Evolutionary conservation across 2,329 filamentous ascomycete species (phyloP).

Genomic region (Diaporthe citriasiana): DNA sequence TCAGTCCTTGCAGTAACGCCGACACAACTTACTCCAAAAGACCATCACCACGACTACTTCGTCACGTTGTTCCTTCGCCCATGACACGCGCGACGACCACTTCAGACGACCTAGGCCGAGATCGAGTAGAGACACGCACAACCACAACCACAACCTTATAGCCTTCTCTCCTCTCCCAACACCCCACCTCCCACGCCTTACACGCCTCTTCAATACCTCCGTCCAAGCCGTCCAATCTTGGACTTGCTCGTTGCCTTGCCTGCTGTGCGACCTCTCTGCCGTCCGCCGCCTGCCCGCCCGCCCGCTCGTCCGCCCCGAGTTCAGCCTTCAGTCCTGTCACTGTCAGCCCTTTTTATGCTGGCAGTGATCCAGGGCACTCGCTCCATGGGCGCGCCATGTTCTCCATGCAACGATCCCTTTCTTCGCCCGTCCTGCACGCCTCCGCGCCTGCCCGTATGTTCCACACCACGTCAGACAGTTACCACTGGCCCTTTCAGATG

Average conservation of each 20-base stretch:
- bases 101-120: not conserved
- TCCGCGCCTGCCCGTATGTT: slow-evolving; percentile 69
- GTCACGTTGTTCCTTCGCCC: not conserved
- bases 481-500: not conserved
- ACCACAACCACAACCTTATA: slow-evolving; percentile 1
- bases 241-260: slow-evolving; percentile 25
- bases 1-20: not conserved
- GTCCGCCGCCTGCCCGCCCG: not conserved
- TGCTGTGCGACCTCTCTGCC: slow-evolving; percentile 21
- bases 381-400: slow-evolving; percentile 68
- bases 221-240: slow-evolving; percentile 32
- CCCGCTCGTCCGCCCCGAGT: not conserved
- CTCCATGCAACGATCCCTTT: slow-evolving; percentile 73
- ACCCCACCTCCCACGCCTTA: not conserved
- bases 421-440: slow-evolving; percentile 71
- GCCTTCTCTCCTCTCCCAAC: not conserved
- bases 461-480: not conserved
- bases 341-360: slow-evolving; percentile 44
- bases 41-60: not conserved
- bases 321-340: slow-evolving; percentile 40
- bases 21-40: not conserved
- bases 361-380: slow-evolving; percentile 47
- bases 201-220: slow-evolving; percentile 6
- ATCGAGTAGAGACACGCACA: slow-evolving; percentile 6
- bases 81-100: slow-evolving; percentile 2